Conservation (phyloP, 148 eudicot genomes). For the Rhododendron kiyosumense region DNA sequence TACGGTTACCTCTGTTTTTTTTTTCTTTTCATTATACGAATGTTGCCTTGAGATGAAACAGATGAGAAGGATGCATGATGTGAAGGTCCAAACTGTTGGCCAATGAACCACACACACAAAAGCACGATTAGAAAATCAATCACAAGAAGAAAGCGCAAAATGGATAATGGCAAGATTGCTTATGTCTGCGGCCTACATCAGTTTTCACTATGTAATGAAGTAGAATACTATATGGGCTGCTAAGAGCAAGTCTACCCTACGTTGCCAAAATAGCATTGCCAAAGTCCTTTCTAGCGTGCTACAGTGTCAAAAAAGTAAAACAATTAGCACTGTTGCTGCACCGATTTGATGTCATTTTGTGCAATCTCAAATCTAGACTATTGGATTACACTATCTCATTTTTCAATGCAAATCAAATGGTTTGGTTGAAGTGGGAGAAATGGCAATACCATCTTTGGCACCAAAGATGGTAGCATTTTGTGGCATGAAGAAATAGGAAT, state of each 20-base stretch:
- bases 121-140: neutral
- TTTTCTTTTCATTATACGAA: no score
- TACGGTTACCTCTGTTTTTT: neutral
- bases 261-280: neutral
- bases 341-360: neutral
- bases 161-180: neutral
- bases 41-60: neutral
- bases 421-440: neutral
- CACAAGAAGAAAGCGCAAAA: neutral
- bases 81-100: neutral
- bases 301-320: neutral
- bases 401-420: neutral
- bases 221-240: neutral
- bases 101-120: neutral
- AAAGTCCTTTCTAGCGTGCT: neutral
- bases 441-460: neutral
- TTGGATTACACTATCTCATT: neutral
- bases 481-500: neutral
- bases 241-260: neutral
- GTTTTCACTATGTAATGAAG: neutral
- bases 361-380: neutral
- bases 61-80: neutral
- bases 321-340: neutral
- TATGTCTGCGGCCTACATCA: neutral
- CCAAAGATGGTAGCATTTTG: neutral